Evolutionary conservation across 371 early-diverging fungal species (phyloP).

Genomic region (Saksenaea oblongispora): DNA sequence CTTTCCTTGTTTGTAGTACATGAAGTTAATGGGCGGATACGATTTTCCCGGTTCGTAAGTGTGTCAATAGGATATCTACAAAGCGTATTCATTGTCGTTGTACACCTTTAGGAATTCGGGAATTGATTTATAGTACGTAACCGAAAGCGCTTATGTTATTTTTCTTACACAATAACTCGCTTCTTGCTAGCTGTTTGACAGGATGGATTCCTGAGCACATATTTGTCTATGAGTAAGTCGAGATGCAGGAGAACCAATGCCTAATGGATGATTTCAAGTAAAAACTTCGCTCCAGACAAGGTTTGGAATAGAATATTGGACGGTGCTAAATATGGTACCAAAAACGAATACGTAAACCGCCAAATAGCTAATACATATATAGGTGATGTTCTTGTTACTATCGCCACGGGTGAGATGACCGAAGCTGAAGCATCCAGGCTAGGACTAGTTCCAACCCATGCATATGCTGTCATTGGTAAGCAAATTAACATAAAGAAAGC

Average conservation of each 20-base stretch:
- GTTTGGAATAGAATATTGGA: constrained; percentile 76
- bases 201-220: constrained; percentile 94
- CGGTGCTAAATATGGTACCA: constrained; percentile 69
- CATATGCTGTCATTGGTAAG: constrained; percentile 82
- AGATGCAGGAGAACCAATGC: not conserved
- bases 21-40: constrained; percentile 95
- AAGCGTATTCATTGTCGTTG: constrained; percentile 4
- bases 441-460: constrained; percentile 86
- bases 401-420: constrained; percentile 75
- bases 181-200: constrained; percentile 66
- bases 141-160: not conserved
- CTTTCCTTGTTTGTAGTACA: constrained; percentile 53
- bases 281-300: constrained; percentile 60
- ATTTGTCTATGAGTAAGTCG: constrained; percentile 72
- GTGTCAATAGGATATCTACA: not conserved
- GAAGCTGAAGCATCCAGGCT: constrained; percentile 65
- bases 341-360: not conserved
- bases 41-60: constrained; percentile 89
- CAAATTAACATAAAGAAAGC: not conserved
- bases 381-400: constrained; percentile 66
- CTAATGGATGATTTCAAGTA: constrained; percentile 21
- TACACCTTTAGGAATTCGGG: constrained; percentile 70
- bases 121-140: constrained; percentile 78
- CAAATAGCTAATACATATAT: not conserved
- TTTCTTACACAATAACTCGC: not conserved